Percentiles rank a stretch among this genome's conserved stretches.
phyloP scores from a whole-genome alignment of 2,329 filamentous ascomycete genomes.

The Fusarium siculi region DNA sequence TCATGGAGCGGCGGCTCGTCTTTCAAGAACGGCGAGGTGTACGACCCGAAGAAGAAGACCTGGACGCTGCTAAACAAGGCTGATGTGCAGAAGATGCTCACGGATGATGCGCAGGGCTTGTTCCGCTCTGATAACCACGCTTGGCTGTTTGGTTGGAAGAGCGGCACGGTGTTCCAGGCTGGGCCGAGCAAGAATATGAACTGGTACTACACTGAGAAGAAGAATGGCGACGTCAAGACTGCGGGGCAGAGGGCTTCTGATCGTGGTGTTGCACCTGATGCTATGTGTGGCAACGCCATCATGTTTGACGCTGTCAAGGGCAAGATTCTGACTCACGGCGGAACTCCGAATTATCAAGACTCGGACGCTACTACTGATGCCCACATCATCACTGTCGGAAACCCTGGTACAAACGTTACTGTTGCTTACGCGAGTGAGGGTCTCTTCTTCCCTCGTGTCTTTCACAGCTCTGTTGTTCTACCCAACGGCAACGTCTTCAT shows the following conservation, averaged over 20 bases:
- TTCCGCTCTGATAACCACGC: constrained; percentile 51
- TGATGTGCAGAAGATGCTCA: constrained; percentile 60
- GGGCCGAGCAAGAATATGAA: constrained; percentile 64
- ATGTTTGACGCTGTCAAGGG: constrained; percentile 69
- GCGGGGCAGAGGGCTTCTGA: constrained; percentile 41
- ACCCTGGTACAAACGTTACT: background rate
- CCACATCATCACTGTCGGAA: constrained; percentile 60
- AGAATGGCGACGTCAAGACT: constrained; percentile 31
- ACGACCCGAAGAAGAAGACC: constrained; percentile 14
- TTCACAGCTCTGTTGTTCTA: constrained; percentile 58
- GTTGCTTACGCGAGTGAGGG: constrained; percentile 16
- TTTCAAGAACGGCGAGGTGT: constrained; percentile 28
- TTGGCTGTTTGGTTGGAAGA: constrained; percentile 54
- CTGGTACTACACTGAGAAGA: constrained; percentile 59
- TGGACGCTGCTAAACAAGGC: constrained; percentile 45
- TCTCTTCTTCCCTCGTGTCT: constrained; percentile 49
- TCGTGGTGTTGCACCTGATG: constrained; percentile 53
- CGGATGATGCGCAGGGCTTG: constrained; percentile 59
- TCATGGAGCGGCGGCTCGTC: constrained; percentile 20
- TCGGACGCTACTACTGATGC: constrained; percentile 56
- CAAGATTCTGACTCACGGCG: constrained; percentile 65
- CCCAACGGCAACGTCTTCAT: constrained; percentile 62
- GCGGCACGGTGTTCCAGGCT: constrained; percentile 62
- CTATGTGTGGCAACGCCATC: constrained; percentile 66
- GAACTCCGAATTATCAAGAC: constrained; percentile 58